Conservation (phyloP, 768 basidiomycete species). For the Saitozyma podzolica region DNA sequence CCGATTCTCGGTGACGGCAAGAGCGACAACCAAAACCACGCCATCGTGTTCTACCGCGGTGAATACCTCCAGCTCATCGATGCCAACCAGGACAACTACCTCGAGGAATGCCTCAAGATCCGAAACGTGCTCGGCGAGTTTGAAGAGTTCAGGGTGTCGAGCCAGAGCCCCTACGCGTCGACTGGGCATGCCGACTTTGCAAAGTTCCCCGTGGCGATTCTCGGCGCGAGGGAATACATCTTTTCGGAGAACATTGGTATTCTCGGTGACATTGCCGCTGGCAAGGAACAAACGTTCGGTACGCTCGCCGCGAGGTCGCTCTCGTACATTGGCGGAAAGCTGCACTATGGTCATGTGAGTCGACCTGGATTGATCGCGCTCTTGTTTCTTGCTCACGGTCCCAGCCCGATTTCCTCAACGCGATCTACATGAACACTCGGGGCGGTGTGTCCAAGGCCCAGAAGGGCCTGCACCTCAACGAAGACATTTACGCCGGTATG, state of each 20-base stretch:
- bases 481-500: slow-evolving; percentile 99
- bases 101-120: slow-evolving; percentile 99
- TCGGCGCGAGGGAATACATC: slow-evolving; percentile 98
- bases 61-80: slow-evolving; percentile 99
- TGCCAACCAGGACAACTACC: slow-evolving; percentile 99
- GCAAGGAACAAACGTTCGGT: slow-evolving; percentile 99
- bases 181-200: slow-evolving; percentile 87
- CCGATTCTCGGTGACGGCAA: slow-evolving; percentile 99
- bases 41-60: slow-evolving; percentile 98
- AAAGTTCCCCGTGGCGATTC: slow-evolving; percentile 87
- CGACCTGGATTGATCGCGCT: too few species aligned
- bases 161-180: slow-evolving; percentile 86
- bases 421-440: slow-evolving; percentile 94
- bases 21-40: slow-evolving; percentile 99
- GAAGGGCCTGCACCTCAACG: slow-evolving; percentile 97
- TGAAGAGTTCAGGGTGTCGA: slow-evolving; percentile 83
- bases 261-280: slow-evolving; percentile 94
- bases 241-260: slow-evolving; percentile 99
- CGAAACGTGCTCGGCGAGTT: slow-evolving; percentile 97
- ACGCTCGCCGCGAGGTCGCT: slow-evolving; percentile 92
- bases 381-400: too few species aligned
- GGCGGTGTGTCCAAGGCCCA: slow-evolving; percentile 99
- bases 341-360: slow-evolving; percentile 85
- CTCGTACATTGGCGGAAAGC: slow-evolving; percentile 96
- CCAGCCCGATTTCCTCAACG: slow-evolving; percentile 92